Conservation (phyloP, 768 basidiomycete genomes). For the Kwoniella sp. region DNA sequence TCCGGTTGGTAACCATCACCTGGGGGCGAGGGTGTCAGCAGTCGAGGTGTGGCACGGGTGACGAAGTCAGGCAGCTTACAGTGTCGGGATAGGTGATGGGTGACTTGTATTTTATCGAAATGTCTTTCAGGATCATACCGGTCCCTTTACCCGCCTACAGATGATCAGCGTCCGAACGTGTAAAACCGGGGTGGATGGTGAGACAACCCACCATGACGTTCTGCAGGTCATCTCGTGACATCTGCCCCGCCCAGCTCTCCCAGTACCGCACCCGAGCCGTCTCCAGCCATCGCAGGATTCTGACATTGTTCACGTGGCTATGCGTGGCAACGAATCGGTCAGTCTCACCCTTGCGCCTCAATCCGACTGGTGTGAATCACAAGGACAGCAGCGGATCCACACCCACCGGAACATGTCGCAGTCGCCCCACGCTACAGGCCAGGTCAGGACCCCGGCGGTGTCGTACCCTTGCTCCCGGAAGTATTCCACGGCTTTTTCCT, state of each 20-base stretch:
- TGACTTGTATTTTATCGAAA: slow-evolving; percentile 31
- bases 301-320: slow-evolving; percentile 44
- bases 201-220: slow-evolving; percentile 28
- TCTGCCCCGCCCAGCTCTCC: slow-evolving; percentile 22
- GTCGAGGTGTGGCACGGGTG: too few species aligned
- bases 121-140: slow-evolving; percentile 41
- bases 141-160: slow-evolving; percentile 28
- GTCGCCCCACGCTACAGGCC: slow-evolving; percentile 45
- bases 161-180: background rate
- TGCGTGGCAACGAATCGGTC: too few species aligned
- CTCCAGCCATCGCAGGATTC: slow-evolving; percentile 37
- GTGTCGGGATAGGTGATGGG: slow-evolving; percentile 42
- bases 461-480: slow-evolving; percentile 32
- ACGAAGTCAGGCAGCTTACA: slow-evolving; percentile 23
- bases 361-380: background rate
- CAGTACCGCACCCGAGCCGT: slow-evolving; percentile 34
- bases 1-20: slow-evolving; percentile 33
- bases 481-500: slow-evolving; percentile 7
- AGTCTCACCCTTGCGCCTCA: too few species aligned
- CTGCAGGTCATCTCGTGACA: slow-evolving; percentile 17
- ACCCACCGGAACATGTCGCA: slow-evolving; percentile 43
- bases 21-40: slow-evolving; percentile 5
- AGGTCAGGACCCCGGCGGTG: slow-evolving; percentile 24
- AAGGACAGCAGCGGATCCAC: too few species aligned
- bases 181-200: too few species aligned